Base-by-base conservation (phyloP, 805 yeast genomes). In the Nematodospora valgi region DNA sequence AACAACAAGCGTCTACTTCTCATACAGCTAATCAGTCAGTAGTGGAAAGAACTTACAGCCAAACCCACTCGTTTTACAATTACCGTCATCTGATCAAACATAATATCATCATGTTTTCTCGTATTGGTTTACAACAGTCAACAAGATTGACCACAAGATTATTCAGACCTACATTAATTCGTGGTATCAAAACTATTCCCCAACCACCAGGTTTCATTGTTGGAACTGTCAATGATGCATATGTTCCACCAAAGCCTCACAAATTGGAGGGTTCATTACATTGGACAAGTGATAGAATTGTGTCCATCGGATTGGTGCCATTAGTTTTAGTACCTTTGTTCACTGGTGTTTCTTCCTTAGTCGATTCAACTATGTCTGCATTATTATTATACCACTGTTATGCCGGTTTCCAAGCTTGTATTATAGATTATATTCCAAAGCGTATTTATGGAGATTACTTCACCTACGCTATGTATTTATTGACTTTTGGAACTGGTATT, bases 171-270 rank as follows among this genome's bases (percentile, higher is more conserved):
- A n/a, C n/a, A n/a, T 39, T 48, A 43, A 38, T 51, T 35, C 57
- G 65, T 48, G 64, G 67, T 11, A 35, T 66, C 39, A 76, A 72
- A 49, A 62, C 76, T 30, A 74, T 67, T 32, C 74, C 76, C 32
- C 86, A 82, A 55, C 89, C 89, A 10, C 84, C 86, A 26, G 91
- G 91, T 13, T 62, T 70, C 52, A 75, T 83, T 38, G 76, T 76
- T 14, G 93, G 89, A 14, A 74, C 80, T 10, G 82, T 79, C 24
- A 83, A 83, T 51, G 89, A 83, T 38, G 81, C 87, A 4, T 76
- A 76, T 42, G 78, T 78, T 13, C 72, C 74, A 9, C 86, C 86
- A 22, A 62, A 68, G 34, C 59, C 80, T 4, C 67, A 70, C 49
- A 69, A 70, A 45, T 49, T 64, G 35, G 80, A 82, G 44, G 93